Evolutionary conservation across 345 rosid species (phyloP), one percentile per base, ranked within the genome.

Genomic region (Populus euphratica): DNA sequence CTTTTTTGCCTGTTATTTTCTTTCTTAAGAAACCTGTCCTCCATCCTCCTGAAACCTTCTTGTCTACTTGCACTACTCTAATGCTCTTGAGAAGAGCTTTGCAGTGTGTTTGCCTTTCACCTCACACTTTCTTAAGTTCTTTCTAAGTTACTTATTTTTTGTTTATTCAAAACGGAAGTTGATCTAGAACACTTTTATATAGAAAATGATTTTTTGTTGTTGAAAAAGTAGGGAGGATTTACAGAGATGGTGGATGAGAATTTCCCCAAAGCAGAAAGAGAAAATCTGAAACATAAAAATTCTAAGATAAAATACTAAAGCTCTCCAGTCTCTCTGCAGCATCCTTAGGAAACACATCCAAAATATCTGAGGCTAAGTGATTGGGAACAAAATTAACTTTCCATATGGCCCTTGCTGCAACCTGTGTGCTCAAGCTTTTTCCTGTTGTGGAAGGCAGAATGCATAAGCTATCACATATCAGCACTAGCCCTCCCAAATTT

Each of bases 1-100:
- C 65, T 59, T 74, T 59, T 77, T 72, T 49, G 77, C 36, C 44
- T 66, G 80, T 71, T 84, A 65, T 31, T 54, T 78, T 69, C 52
- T 39, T 69, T 72, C 63, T 21, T 47, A 35, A 21, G 20, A 11
- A 64, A 64, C 31, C 14, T 69, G n/a, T 41, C 62, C 56, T 80
- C 62, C 14, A 43, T 21, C 66, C 20, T 67, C 16, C 20, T 10
- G 72, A 70, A 81, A 18, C 64, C 66, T 76, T 79, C 25, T 39
- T 41, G 41, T 69, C 50, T 5, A 59, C 29, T 14, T 9, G 25
- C 25, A 11, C 29, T 59, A n/a, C 18, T 47, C 18, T 10, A n/a
- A 59, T 23, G 2, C 29, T 59, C 29, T 4, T 23, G 63, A 59
- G 14, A 18, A 27, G 44, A 68, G 39, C 71, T 3, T 12, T 20